Conservation (phyloP, 352 stramenopile genomes). For the Pythium phragmiticola region DNA sequence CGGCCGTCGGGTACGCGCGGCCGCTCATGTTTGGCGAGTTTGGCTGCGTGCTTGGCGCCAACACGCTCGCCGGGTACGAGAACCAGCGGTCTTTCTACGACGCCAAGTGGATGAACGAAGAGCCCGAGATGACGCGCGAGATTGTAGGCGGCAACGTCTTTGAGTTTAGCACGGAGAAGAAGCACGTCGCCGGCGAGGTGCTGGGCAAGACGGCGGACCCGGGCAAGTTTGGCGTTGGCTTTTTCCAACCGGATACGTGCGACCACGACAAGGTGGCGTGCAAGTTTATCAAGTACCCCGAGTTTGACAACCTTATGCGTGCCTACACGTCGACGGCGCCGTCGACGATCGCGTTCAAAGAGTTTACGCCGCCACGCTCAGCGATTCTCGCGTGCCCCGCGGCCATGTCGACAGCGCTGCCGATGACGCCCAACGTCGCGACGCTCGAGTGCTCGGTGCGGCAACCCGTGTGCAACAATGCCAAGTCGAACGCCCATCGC, state of each 20-base stretch:
- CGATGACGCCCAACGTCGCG: conserved; percentile 21
- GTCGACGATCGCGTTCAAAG: conserved; percentile 41
- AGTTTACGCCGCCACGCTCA: neutral
- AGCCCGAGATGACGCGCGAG: conserved; percentile 59
- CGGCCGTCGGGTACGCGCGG: conserved; percentile 38
- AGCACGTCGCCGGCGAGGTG: conserved; percentile 43
- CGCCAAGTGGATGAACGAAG: conserved; percentile 58
- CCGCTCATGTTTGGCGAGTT: conserved; percentile 79
- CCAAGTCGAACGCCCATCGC: conserved; percentile 49
- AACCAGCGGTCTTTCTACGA: conserved; percentile 46
- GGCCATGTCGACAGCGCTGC: conserved; percentile 25
- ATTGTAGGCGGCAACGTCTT: conserved; percentile 77
- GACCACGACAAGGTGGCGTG: conserved; percentile 48
- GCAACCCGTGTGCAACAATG: conserved; percentile 40
- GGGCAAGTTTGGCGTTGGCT: conserved; percentile 58
- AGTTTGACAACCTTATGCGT: conserved; percentile 53
- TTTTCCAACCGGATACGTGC: conserved; percentile 61
- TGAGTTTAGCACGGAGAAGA: conserved; percentile 50
- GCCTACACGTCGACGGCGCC: conserved; percentile 45
- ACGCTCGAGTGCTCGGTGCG: conserved; percentile 40
- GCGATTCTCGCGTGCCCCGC: conserved; percentile 29
- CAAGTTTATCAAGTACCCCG: conserved; percentile 55
- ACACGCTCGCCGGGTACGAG: conserved; percentile 67
- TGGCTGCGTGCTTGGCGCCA: conserved; percentile 61
- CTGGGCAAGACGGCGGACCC: conserved; percentile 33